Conservation (phyloP, 768 basidiomycete species). For the Tephrocybe sp. region DNA sequence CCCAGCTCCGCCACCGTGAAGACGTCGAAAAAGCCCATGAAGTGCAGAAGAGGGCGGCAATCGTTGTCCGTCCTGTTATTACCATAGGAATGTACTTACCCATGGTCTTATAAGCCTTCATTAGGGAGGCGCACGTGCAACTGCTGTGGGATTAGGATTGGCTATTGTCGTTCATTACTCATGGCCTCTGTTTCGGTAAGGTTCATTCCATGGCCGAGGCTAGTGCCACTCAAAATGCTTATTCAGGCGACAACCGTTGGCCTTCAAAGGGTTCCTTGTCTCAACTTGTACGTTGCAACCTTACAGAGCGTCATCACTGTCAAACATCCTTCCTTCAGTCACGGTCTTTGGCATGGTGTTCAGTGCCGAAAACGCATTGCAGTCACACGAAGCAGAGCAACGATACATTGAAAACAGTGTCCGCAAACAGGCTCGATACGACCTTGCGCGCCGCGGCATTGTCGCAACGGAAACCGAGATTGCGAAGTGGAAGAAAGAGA, state of each 20-base stretch:
- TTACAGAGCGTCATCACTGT: no score
- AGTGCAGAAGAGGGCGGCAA: conserved; percentile 58
- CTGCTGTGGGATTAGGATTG: conserved; percentile 57
- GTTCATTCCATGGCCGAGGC: not conserved
- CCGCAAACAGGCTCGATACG: conserved; percentile 71
- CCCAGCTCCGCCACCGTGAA: conserved; percentile 46
- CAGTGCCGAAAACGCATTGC: conserved; percentile 73
- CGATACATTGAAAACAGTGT: conserved; percentile 68
- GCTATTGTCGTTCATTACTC: conserved; percentile 62
- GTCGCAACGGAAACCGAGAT: conserved; percentile 86
- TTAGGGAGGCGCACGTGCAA: conserved; percentile 56
- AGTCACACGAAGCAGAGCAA: conserved; percentile 65
- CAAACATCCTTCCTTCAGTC: no score
- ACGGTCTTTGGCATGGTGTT: conserved; percentile 73
- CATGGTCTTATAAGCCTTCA: no score
- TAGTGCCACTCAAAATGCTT: not conserved
- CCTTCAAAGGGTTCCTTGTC: conserved; percentile 80
- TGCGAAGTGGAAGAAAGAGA: conserved; percentile 66
- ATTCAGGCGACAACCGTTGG: conserved; percentile 71
- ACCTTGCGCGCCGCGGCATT: conserved; percentile 71
- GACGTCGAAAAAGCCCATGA: conserved; percentile 59
- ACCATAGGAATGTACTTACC: conserved; percentile 4
- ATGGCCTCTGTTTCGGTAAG: conserved; percentile 75
- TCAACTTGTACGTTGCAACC: conserved; percentile 58
- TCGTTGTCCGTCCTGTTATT: conserved; percentile 41